Evolutionary conservation across 2,329 filamentous ascomycete genomes (phyloP), one percentile per base, ranked within the genome.

Genomic region (Penicillium sp.): DNA sequence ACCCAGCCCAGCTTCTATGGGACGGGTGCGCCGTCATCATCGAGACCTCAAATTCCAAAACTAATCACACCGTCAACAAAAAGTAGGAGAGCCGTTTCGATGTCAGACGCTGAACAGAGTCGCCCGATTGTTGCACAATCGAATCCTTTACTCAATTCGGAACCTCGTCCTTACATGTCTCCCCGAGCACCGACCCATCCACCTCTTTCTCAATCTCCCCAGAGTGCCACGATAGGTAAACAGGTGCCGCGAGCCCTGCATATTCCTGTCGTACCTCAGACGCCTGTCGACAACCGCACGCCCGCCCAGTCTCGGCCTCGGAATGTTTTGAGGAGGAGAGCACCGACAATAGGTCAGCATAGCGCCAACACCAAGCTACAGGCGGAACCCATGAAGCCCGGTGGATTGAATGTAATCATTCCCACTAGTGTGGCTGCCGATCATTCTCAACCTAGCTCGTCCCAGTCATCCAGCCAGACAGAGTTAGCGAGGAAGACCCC

Each of bases 271-370:
- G 51, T 54, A 45, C 50, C 54, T 38, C 57, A 63, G 29, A 64
- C 56, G 9, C 56, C 61, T 51, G 44, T 64, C 26, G 68, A 64
- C 17, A 65, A 66, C 41, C 65, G 66, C 56, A 56, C 60, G 6
- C 56, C 66, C 50, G 60, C 67, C 6, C 65, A 66, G 29, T 71
- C 71, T 63, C 71, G 70, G 49, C 67, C 70, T 46, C 73, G 75
- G 52, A 80, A 81, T 64, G 72, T 80, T 58, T 69, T 81, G 53
- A 76, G 79, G 58, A 73, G 79, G 58, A 81, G 75, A 64, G 75
- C 76, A 41, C 76, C 79, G 3, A 78, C 73, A 60, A 78, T 78
- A 68, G 76, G 75, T 45, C 75, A 74, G 55, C 69, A 75, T 66
- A 68, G 63, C 41, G 71, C 66, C 44, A 67, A 67, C 21, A 67